Evolutionary conservation across 768 basidiomycete species (phyloP).

Genomic region (Terana coerulea): DNA sequence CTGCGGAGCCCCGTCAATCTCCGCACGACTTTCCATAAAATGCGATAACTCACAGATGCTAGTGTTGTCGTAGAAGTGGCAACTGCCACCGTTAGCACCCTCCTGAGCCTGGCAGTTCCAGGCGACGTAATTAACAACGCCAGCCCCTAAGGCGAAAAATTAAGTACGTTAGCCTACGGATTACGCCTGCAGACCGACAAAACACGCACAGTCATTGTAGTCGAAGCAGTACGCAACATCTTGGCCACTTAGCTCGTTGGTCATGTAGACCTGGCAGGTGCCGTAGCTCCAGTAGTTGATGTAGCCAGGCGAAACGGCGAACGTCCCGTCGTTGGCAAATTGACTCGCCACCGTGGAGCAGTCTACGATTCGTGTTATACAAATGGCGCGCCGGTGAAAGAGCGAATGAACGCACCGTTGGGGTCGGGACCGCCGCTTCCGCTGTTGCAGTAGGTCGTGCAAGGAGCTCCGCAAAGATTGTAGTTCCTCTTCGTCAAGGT

Average conservation of each 20-base stretch:
- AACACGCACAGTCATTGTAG: neutral
- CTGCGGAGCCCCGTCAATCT: no score
- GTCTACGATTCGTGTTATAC: neutral
- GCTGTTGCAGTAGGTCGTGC: conserved; percentile 3
- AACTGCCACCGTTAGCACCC: neutral
- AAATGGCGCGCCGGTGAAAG: neutral
- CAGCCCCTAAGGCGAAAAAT: neutral
- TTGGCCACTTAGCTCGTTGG: neutral
- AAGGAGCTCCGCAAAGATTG: conserved; percentile 3
- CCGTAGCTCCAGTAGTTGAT: neutral
- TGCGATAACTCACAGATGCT: neutral
- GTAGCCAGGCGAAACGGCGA: neutral
- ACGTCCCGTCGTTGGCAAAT: neutral
- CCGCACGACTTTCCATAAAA: no score
- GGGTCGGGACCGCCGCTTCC: conserved; percentile 2
- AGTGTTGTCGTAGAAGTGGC: conserved; percentile 5
- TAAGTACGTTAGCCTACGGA: neutral
- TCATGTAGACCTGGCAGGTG: neutral
- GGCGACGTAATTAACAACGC: conserved; percentile 1
- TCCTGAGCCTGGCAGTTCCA: neutral
- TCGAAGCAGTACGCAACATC: conserved; percentile 2
- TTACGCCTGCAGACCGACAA: neutral
- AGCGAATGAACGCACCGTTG: neutral
- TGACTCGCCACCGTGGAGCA: neutral
- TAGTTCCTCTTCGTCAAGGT: neutral